phyloP scores from a whole-genome alignment of 371 early-diverging fungal species.

The Circinella umbellata region DNA sequence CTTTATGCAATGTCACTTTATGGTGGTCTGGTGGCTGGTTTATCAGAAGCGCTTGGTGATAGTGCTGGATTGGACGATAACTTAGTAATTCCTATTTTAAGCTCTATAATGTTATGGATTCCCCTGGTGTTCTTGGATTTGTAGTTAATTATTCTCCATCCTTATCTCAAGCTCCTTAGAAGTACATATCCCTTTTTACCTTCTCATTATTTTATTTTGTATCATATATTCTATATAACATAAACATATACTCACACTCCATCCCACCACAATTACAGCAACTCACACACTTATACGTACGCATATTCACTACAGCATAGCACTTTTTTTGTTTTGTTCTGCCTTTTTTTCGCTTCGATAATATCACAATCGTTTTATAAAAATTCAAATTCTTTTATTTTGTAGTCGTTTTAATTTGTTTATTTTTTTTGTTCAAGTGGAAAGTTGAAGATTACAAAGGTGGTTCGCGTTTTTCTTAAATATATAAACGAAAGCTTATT shows the following conservation, averaged over 20 bases:
- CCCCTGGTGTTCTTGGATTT: conserved; percentile 25
- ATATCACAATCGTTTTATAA: no score
- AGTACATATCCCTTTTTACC: not conserved
- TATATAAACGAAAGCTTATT: conserved; percentile 5
- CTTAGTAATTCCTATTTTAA: conserved; percentile 50
- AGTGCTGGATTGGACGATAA: conserved; percentile 49
- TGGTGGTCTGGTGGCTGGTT: conserved; percentile 52
- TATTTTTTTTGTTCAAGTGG: not conserved
- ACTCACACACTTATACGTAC: no score
- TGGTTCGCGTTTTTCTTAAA: not conserved
- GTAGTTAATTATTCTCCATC: not conserved
- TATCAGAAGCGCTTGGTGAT: conserved; percentile 50
- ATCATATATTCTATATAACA: not conserved
- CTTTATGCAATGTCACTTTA: conserved; percentile 34
- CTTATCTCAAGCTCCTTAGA: not conserved
- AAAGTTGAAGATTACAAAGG: conserved; percentile 10
- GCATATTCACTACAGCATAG: no score
- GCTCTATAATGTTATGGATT: conserved; percentile 46
- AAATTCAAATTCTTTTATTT: no score
- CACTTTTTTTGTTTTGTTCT: no score
- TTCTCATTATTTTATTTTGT: not conserved
- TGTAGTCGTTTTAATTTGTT: no score
- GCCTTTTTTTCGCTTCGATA: not conserved
- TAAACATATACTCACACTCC: no score
- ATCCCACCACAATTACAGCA: no score